These are phyloP conservation scores for Colletotrichum tanaceti DNA, from an alignment of 2,329 filamentous ascomycete species.

Conservation along the genomic window DNA sequence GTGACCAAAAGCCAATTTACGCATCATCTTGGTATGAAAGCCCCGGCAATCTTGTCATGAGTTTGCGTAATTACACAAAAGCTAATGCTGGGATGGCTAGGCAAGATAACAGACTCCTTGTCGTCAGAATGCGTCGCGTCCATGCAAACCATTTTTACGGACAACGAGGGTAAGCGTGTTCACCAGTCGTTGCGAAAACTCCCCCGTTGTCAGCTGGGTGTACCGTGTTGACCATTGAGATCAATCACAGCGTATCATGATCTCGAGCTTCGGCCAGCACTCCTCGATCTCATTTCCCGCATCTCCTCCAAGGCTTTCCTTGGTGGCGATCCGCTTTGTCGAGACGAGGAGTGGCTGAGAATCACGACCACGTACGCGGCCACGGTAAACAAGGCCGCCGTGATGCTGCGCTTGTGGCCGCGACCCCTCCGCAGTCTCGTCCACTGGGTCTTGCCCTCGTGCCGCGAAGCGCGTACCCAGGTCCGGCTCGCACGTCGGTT, in stretches of 20 bases:
- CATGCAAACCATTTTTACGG: conserved; percentile 17
- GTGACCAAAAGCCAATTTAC: conserved; percentile 27
- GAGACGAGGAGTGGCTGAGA: conserved; percentile 59
- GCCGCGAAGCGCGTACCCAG: conserved; percentile 51
- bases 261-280: conserved; percentile 2
- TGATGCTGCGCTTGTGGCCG: conserved; percentile 55
- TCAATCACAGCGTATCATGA: conserved; percentile 43
- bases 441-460: conserved; percentile 57
- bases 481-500: conserved; percentile 53
- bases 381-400: conserved; percentile 50
- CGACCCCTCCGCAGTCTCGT: conserved; percentile 53
- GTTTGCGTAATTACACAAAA: too few relatives aligned
- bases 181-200: not conserved
- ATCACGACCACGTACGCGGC: conserved; percentile 57
- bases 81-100: not conserved
- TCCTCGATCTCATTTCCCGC: conserved; percentile 55
- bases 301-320: conserved; percentile 63
- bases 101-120: conserved; percentile 21
- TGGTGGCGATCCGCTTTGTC: conserved; percentile 54
- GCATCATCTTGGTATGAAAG: conserved; percentile 13
- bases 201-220: not conserved
- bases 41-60: not conserved
- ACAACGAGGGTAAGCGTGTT: conserved; percentile 3
- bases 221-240: not conserved
- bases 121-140: conserved; percentile 13